Evolutionary conservation across 805 yeast species (phyloP).

Genomic region (Lachancea lanzarotensis): DNA sequence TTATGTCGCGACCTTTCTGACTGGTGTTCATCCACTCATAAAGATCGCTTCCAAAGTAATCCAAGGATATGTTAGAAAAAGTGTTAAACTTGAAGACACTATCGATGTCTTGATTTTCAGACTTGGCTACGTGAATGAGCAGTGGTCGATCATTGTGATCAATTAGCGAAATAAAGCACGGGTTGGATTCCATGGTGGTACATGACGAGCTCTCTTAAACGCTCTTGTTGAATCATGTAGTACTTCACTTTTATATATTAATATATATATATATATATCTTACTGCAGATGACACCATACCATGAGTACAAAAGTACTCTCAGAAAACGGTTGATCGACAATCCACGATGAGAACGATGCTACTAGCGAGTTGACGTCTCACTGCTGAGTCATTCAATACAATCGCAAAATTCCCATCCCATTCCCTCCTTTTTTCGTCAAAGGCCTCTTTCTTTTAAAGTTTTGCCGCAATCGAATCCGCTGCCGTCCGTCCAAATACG

Average conservation of each 20-base stretch:
- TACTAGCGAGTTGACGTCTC: no score
- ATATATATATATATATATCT: no score
- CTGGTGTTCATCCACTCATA: conserved; percentile 19
- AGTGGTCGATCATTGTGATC: conserved; percentile 24
- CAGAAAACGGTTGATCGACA: not conserved
- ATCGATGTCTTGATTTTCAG: conserved; percentile 17
- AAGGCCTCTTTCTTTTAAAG: not conserved
- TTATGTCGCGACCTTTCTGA: conserved; percentile 15
- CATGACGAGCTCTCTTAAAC: not conserved
- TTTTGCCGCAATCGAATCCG: conserved; percentile 27
- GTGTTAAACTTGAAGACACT: conserved; percentile 26
- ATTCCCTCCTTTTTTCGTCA: no score
- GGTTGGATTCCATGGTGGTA: not conserved
- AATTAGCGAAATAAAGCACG: conserved; percentile 22
- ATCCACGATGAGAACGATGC: no score
- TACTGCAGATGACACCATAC: no score
- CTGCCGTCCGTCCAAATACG: conserved; percentile 52
- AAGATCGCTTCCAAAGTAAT: conserved; percentile 27
- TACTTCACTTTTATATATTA: no score
- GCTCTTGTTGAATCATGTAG: no score
- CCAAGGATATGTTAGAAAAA: conserved; percentile 29
- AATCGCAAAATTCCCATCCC: no score
- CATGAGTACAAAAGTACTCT: not conserved
- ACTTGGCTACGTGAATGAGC: conserved; percentile 19
- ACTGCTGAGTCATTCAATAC: no score